Evolutionary conservation across 495 filamentous ascomycete genomes (phyloP).

Genomic region (Penicillium steckii): DNA sequence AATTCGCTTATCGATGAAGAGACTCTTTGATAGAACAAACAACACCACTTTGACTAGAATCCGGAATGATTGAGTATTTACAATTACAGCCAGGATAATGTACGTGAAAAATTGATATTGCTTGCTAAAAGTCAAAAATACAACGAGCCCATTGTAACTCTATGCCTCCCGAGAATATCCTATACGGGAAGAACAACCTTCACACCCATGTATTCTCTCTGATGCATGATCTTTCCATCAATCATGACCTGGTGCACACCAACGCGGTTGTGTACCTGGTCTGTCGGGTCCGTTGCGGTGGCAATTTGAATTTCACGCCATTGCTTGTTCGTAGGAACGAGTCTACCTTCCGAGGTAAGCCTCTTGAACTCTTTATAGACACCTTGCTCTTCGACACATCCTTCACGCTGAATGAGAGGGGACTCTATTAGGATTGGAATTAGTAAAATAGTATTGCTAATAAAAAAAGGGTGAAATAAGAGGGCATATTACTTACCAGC

Average conservation of each 20-base stretch:
- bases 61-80: no score
- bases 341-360: constrained; percentile 29
- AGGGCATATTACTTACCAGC: constrained; percentile 11
- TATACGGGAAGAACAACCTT: constrained; percentile 42
- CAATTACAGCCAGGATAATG: no score
- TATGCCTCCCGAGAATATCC: neutral
- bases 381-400: constrained; percentile 40
- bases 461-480: neutral
- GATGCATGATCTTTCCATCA: constrained; percentile 42
- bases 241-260: constrained; percentile 37
- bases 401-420: constrained; percentile 38
- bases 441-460: neutral
- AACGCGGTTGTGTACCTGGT: constrained; percentile 32
- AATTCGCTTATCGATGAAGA: neutral
- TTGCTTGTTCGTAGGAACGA: constrained; percentile 38
- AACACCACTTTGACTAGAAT: no score
- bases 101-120: no score
- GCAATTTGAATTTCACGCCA: constrained; percentile 44
- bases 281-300: constrained; percentile 40
- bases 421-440: constrained; percentile 21
- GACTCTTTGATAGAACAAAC: no score
- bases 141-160: no score
- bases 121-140: no score
- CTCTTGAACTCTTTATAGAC: constrained; percentile 41
- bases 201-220: constrained; percentile 43